A percentile compares a stretch with the other conserved stretches of the same genome.
Conservation (phyloP, 805 yeast species). For the Yarrowia sp. region DNA sequence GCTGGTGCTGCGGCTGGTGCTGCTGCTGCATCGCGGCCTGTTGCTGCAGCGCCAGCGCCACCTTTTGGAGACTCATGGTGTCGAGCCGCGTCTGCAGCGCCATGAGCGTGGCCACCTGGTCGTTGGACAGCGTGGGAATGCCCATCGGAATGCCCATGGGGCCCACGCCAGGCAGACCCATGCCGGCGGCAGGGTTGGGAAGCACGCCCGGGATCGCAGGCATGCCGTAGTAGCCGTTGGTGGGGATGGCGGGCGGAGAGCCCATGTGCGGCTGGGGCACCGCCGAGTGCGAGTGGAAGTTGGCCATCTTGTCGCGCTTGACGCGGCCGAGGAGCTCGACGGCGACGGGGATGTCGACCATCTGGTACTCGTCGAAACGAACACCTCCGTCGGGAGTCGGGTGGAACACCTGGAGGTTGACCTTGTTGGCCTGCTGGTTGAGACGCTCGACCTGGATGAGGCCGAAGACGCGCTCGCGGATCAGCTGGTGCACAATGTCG, state of each 20-base stretch:
- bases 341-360: constrained; percentile 65
- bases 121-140: background rate
- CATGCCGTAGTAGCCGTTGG: constrained; percentile 19
- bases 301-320: constrained; percentile 24
- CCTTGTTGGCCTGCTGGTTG: constrained; percentile 42
- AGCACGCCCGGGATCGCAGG: background rate
- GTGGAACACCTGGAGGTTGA: constrained; percentile 74
- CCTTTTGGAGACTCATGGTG: constrained; percentile 68
- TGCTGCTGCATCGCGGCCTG: constrained; percentile 28
- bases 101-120: constrained; percentile 29
- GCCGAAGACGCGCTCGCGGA: constrained; percentile 73
- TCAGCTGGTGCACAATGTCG: constrained; percentile 50
- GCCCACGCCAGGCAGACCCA: constrained; percentile 5
- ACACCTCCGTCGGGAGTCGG: constrained; percentile 60
- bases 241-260: background rate
- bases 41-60: constrained; percentile 44
- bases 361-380: constrained; percentile 73
- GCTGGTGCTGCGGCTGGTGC: background rate
- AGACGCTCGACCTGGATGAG: constrained; percentile 61
- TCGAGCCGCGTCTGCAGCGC: constrained; percentile 69
- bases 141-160: constrained; percentile 2
- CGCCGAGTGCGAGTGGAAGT: background rate
- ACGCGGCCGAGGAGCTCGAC: constrained; percentile 50
- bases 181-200: constrained; percentile 24
- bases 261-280: background rate